Evolutionary conservation across 208 protist species (phyloP), one percentile per base, ranked within the genome.

Genomic region (Giardia duodenalis): DNA sequence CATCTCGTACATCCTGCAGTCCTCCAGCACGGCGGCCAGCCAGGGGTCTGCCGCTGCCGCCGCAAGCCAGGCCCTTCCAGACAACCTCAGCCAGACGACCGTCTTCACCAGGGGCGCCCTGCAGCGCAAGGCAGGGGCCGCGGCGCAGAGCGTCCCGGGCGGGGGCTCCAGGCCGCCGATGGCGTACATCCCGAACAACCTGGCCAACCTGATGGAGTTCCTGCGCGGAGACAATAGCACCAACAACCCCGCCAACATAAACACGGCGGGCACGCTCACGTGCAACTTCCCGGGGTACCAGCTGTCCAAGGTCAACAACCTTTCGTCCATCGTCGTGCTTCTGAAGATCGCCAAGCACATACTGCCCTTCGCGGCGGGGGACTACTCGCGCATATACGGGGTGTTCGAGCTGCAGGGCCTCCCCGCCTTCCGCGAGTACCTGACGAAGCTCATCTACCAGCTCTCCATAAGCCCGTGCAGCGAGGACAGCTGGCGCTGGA

Each of bases 271-370:
- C 4, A 89, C 86, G 22, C 4, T 89, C 4, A 46, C 86, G 86
- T 89, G 86, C 42, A 89, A 3, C 22, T 89, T 89, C 86, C 86
- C 86, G 4, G 86, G 86, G 4, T 89, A 89, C 86, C 42, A 89
- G 86, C 22, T 44, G 39, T 89, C 42, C 3, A 10, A 44, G 4
- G 86, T 45, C 4, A 89, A 89, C 44, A 89, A 89, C 44, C 10
- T 89, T 46, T 10, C 22, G 4, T 44, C 42, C 4, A 89, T 89
- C 22, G 44, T 10, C 42, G 44, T 89, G 39, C 42, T 89, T 45
- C 42, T 89, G 39, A 89, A 89, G 42, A 10, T 89, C 44, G 4
- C 86, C 3, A 10, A 46, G 4, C 86, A 89, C 39, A 19, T 89
- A n/a, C 86, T 89, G 4, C 86, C 86, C 4, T n/a, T 76, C 30